Percentiles rank a stretch among this genome's conserved stretches.
Conservation (phyloP, 2,329 filamentous ascomycete species). For the Orbilia quercus region DNA sequence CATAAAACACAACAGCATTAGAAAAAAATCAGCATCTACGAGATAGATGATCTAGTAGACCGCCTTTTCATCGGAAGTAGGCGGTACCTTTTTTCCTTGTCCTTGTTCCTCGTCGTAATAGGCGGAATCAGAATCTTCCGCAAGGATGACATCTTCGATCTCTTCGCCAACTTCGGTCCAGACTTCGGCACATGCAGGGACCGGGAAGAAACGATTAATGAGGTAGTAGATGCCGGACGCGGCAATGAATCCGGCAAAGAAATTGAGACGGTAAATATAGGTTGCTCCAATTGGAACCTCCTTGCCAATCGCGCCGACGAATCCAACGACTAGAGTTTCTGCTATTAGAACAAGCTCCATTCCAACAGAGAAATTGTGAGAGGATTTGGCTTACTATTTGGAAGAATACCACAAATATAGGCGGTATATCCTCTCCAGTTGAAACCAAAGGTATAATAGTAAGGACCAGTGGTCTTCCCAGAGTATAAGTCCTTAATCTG, state of each 20-base stretch:
- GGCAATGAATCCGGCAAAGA: constrained; percentile 84
- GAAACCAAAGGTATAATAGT: constrained; percentile 79
- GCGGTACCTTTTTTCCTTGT: constrained; percentile 51
- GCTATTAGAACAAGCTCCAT: constrained; percentile 69
- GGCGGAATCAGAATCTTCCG: constrained; percentile 57
- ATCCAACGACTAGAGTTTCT: constrained; percentile 89
- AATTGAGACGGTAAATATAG: constrained; percentile 91
- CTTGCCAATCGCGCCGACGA: constrained; percentile 80
- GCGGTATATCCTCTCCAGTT: constrained; percentile 86
- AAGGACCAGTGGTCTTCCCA: constrained; percentile 73
- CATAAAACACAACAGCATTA: not conserved
- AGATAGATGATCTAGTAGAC: constrained; percentile 44
- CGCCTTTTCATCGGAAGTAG: constrained; percentile 47
- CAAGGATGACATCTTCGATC: constrained; percentile 63
- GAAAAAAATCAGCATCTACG: constrained; percentile 20
- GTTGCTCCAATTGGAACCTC: constrained; percentile 79
- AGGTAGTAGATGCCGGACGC: constrained; percentile 74
- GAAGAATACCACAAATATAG: constrained; percentile 70
- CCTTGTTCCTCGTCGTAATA: constrained; percentile 57
- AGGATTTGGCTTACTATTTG: constrained; percentile 25
- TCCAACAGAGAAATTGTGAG: not conserved
- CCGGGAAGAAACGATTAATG: constrained; percentile 75
- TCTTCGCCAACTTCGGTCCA: constrained; percentile 82
- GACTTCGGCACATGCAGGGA: constrained; percentile 77
- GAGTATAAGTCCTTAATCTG: constrained; percentile 83